A percentile compares a stretch with the other conserved stretches of the same genome.
phyloP scores from a whole-genome alignment of 2,329 filamentous ascomycete species.

The Harringtonia aguacate region DNA sequence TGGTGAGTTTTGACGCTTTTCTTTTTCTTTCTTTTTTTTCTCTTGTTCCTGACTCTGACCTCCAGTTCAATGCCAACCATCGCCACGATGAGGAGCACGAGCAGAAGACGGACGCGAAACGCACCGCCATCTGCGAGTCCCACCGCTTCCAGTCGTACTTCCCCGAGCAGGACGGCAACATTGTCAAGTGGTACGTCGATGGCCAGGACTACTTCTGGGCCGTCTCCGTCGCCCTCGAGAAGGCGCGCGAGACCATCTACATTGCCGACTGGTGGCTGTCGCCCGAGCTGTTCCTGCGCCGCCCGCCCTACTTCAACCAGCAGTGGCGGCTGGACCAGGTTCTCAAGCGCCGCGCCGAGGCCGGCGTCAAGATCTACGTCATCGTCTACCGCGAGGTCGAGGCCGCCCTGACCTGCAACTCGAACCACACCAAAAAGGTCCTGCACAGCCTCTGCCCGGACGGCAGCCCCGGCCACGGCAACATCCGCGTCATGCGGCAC shows the following conservation, averaged over 20 bases:
- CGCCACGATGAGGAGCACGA: conserved; percentile 93
- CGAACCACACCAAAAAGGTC: conserved; percentile 81
- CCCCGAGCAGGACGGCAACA: conserved; percentile 73
- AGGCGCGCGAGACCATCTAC: conserved; percentile 87
- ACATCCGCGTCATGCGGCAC: conserved; percentile 82
- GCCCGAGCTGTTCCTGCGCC: conserved; percentile 74
- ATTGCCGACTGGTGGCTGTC: conserved; percentile 97
- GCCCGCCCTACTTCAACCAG: conserved; percentile 72
- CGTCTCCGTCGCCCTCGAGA: conserved; percentile 80
- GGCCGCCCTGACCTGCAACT: conserved; percentile 82
- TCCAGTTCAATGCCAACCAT: conserved; percentile 70
- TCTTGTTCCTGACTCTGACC: not conserved
- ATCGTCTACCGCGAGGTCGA: conserved; percentile 85
- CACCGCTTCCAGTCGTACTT: conserved; percentile 89
- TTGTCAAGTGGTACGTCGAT: conserved; percentile 95
- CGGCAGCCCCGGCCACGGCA: conserved; percentile 71
- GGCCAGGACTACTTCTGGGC: conserved; percentile 93
- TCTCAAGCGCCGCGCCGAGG: conserved; percentile 79
- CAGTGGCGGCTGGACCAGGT: conserved; percentile 81
- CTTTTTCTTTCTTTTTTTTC: not conserved
- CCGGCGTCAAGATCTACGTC: conserved; percentile 88
- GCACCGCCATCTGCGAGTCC: conserved; percentile 56
- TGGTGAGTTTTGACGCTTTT: conserved; percentile 27
- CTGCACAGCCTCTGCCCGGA: conserved; percentile 70
- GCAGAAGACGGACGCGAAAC: conserved; percentile 69